Percentiles rank a stretch among this genome's conserved stretches.
Evolutionary conservation across 441 rosid genomes (phyloP).

Genomic region (Sinapis alba): DNA sequence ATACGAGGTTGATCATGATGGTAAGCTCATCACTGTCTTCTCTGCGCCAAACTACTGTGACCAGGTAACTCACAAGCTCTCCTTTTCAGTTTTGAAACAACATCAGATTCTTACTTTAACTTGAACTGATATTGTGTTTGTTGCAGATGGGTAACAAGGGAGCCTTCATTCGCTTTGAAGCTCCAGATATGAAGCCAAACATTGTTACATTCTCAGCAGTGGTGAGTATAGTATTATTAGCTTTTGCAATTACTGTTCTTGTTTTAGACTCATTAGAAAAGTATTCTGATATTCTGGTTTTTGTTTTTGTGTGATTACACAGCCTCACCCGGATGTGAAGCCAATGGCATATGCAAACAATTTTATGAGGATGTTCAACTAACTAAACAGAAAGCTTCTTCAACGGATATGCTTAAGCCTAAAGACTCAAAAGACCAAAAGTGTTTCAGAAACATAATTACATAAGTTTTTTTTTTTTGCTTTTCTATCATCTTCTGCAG

Average conservation of each 20-base stretch:
- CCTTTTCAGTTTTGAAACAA: not conserved
- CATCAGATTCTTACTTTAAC: not conserved
- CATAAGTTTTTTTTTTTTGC: slow-evolving; percentile 6
- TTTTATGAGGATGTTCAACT: slow-evolving; percentile 82
- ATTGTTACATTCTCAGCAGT: slow-evolving; percentile 91
- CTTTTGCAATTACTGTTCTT: slow-evolving; percentile 3
- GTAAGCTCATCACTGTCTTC: slow-evolving; percentile 94
- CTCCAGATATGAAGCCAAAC: slow-evolving; percentile 90
- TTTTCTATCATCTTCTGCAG: slow-evolving; percentile 24
- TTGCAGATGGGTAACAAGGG: slow-evolving; percentile 98
- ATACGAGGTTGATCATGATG: slow-evolving; percentile 95
- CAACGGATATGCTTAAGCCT: not conserved
- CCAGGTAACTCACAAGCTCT: slow-evolving; percentile 59
- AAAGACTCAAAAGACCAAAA: slow-evolving; percentile 21
- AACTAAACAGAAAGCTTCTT: slow-evolving; percentile 28
- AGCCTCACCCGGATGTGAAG: slow-evolving; percentile 96
- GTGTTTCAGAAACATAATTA: slow-evolving; percentile 34
- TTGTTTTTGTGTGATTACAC: slow-evolving; percentile 40
- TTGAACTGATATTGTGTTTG: not conserved
- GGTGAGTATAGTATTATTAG: slow-evolving; percentile 56
- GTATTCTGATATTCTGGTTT: slow-evolving; percentile 1
- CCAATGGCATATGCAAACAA: slow-evolving; percentile 98
- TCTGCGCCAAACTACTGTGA: slow-evolving; percentile 99
- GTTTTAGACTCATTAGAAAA: not conserved
- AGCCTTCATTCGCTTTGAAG: slow-evolving; percentile 88